Evolutionary conservation across 176 grass and related monocot species (phyloP).

Genomic region (Aegilops bicornis): DNA sequence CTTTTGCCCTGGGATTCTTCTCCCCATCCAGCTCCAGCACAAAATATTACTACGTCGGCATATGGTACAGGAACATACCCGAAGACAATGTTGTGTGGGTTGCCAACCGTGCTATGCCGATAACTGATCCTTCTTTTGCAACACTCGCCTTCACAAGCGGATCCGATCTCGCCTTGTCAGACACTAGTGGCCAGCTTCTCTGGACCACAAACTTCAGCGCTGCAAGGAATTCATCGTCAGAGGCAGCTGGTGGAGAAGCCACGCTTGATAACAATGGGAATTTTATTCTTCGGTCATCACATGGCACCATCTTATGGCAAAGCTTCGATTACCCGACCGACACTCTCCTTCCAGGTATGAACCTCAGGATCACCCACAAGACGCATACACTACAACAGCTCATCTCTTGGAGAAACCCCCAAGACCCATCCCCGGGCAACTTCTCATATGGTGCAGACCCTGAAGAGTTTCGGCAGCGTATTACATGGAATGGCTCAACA

Average conservation of each 20-base stretch:
- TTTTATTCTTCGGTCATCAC: slow-evolving; percentile 17
- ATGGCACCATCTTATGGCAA: slow-evolving; percentile 26
- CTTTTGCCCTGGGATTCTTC: slow-evolving; percentile 42
- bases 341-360: slow-evolving; percentile 34
- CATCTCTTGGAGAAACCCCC: slow-evolving; percentile 22
- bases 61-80: slow-evolving; percentile 38
- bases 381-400: neutral
- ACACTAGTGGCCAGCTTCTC: neutral
- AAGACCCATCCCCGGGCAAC: slow-evolving; percentile 28
- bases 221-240: neutral
- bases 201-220: slow-evolving; percentile 23
- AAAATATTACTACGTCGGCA: slow-evolving; percentile 17
- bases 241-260: neutral
- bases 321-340: slow-evolving; percentile 40
- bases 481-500: slow-evolving; percentile 5
- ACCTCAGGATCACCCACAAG: slow-evolving; percentile 1
- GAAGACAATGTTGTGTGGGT: slow-evolving; percentile 32
- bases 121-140: slow-evolving; percentile 5
- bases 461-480: neutral
- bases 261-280: slow-evolving; percentile 17
- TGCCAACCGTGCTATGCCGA: slow-evolving; percentile 32
- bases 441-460: slow-evolving; percentile 32
- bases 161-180: slow-evolving; percentile 10
- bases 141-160: slow-evolving; percentile 3
- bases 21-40: neutral